These are phyloP conservation scores for Papiliotrema nemorosa DNA, from an alignment of 1,284 basidiomycete genomes.

Conservation along the genomic window DNA sequence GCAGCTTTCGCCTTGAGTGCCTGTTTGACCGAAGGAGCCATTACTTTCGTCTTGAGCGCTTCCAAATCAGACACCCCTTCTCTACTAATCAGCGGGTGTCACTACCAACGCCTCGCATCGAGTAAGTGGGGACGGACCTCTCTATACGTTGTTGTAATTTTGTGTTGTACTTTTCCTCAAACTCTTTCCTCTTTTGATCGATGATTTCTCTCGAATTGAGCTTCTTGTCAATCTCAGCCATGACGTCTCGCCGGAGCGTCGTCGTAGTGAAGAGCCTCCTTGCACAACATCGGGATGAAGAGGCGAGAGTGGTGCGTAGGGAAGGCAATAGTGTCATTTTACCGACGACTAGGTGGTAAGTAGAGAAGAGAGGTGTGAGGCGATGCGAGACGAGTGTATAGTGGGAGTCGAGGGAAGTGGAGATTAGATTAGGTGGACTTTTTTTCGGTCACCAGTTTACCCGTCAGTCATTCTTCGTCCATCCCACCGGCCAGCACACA, in stretches of 20 bases:
- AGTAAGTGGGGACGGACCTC: conserved; percentile 36
- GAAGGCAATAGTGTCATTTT: conserved; percentile 1
- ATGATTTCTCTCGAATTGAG: conserved; percentile 44
- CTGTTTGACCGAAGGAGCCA: conserved; percentile 30
- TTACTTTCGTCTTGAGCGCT: conserved; percentile 44
- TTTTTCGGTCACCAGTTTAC: neutral
- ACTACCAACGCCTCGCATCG: neutral
- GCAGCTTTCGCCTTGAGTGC: conserved; percentile 27
- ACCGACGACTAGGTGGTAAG: too few species aligned
- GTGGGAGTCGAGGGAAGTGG: neutral
- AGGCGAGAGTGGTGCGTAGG: conserved; percentile 2
- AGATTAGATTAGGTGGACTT: neutral
- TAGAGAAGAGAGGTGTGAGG: neutral
- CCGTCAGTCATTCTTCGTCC: neutral
- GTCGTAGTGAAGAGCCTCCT: conserved; percentile 9
- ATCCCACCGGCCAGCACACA: too few species aligned
- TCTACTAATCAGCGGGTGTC: conserved; percentile 12
- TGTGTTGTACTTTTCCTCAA: conserved; percentile 48
- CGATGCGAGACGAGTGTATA: conserved; percentile 6
- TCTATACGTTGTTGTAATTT: conserved; percentile 45
- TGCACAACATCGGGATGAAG: neutral
- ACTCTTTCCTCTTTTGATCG: conserved; percentile 41
- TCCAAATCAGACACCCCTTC: conserved; percentile 45
- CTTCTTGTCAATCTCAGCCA: conserved; percentile 32
- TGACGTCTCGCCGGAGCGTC: conserved; percentile 16